A percentile compares a stretch with the other conserved stretches of the same genome.
Conservation (phyloP, 139 green algal species). For the Nannochloris sp. region DNA sequence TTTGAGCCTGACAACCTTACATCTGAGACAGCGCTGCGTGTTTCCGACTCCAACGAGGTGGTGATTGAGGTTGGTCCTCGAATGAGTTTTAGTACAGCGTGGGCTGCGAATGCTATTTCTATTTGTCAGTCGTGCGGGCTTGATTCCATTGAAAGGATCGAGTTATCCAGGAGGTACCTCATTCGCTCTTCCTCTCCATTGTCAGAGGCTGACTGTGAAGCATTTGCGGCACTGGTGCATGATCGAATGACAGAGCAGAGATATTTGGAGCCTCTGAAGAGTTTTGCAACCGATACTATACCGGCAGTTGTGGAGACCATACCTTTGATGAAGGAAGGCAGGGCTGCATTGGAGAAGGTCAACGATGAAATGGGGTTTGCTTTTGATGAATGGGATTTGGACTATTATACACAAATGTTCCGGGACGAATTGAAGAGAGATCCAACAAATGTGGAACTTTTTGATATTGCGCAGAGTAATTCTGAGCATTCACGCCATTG, state of each 20-base stretch:
- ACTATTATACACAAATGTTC: constrained; percentile 88
- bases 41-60: constrained; percentile 6
- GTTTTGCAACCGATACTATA: constrained; percentile 49
- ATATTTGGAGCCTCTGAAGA: constrained; percentile 63
- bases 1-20: constrained; percentile 89
- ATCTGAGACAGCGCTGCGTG: constrained; percentile 30
- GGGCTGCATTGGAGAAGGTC: constrained; percentile 72
- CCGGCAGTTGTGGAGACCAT: constrained; percentile 66
- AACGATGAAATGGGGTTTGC: constrained; percentile 89
- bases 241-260: constrained; percentile 96
- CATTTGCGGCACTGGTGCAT: constrained; percentile 72
- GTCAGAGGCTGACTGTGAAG: constrained; percentile 12
- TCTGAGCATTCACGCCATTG: constrained; percentile 79
- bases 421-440: constrained; percentile 81
- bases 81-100: constrained; percentile 91
- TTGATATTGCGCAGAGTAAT: constrained; percentile 98
- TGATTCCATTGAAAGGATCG: constrained; percentile 67
- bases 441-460: constrained; percentile 98
- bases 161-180: constrained; percentile 66
- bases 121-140: constrained; percentile 88
- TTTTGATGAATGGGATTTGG: constrained; percentile 95
- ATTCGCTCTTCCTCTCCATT: constrained; percentile 39
- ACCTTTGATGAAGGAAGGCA: constrained; percentile 71
- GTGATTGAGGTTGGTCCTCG: constrained; percentile 72
- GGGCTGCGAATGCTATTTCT: constrained; percentile 92